Evolutionary conservation across 2,329 filamentous ascomycete genomes (phyloP), one percentile per base, ranked within the genome.

Genomic region (Colletotrichum sp.): DNA sequence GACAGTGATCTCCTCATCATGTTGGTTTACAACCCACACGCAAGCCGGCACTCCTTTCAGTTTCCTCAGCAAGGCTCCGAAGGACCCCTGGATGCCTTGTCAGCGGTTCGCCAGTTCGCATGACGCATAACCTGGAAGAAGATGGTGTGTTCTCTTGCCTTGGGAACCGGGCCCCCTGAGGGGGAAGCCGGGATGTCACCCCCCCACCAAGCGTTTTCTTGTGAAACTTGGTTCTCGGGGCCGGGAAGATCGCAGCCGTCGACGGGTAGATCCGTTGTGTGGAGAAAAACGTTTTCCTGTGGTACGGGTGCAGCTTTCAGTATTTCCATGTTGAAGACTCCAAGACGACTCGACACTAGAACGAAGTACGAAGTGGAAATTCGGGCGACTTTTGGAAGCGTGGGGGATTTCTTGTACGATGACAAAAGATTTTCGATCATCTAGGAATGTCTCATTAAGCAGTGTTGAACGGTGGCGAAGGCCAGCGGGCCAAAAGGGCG

Each of bases 341-440:
- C 0, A 5, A 49, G 9, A 49, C 18, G 5, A 44, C 39, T 0
- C 0, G 2, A 44, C 39, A n/a, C 16, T 1, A 10, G 18, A n/a
- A 10, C 0, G 18, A 44, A 49, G 5, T 49, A 3, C 9, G 2
- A 44, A 12, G 5, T n/a, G 18, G 0, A n/a, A 49, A n/a, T 49
- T n/a, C 2, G 5, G 39, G 39, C 4, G 5, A n/a, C 18, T 49
- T 6, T 34, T 34, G 32, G 2, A 0, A 34, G 32, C 5, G 0
- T 1, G 0, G 32, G 32, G 3, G 0, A 36, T 36, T 4, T 36
- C 34, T 36, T 36, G 34, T 15, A 36, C 34, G 13, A 34, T 2
- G 2, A 12, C 32, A 34, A 24, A 24, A 34, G 3, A 15, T 34
- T 34, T 34, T 34, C 32, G 4, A 34, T 34, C 13, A 0, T 3